A percentile compares a stretch with the other conserved stretches of the same genome.
phyloP scores from a whole-genome alignment of 352 stramenopile genomes.

The Peronospora belbahrii region DNA sequence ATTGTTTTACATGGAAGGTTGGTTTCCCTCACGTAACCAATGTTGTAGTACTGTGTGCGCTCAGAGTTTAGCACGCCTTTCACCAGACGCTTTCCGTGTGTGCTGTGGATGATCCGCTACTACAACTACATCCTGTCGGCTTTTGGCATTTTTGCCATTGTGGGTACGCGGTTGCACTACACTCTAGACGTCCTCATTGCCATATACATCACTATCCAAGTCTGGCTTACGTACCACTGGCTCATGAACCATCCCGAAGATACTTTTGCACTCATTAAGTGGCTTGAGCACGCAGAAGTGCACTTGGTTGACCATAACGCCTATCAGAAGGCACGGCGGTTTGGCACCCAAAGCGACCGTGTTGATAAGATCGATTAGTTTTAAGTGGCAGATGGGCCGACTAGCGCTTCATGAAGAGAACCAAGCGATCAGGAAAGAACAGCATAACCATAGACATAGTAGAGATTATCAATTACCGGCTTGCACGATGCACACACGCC shows the following conservation, averaged over 20 bases:
- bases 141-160: constrained; percentile 73
- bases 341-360: constrained; percentile 26
- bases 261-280: constrained; percentile 63
- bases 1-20: neutral
- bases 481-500: neutral
- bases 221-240: constrained; percentile 84
- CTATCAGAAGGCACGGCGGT: constrained; percentile 67
- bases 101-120: constrained; percentile 79
- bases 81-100: constrained; percentile 58
- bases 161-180: constrained; percentile 82
- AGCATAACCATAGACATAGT: constrained; percentile 23
- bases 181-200: constrained; percentile 83
- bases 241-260: constrained; percentile 50
- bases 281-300: constrained; percentile 77
- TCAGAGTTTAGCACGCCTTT: constrained; percentile 83
- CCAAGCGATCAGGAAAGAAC: constrained; percentile 1
- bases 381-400: neutral
- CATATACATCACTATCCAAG: constrained; percentile 79
- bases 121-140: constrained; percentile 58
- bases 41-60: constrained; percentile 62
- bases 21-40: constrained; percentile 1
- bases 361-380: constrained; percentile 23
- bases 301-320: constrained; percentile 73
- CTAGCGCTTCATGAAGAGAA: neutral
- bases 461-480: constrained; percentile 8